Base-by-base conservation (phyloP, 2,329 filamentous ascomycete genomes). In the Metarhizium robertsii region DNA sequence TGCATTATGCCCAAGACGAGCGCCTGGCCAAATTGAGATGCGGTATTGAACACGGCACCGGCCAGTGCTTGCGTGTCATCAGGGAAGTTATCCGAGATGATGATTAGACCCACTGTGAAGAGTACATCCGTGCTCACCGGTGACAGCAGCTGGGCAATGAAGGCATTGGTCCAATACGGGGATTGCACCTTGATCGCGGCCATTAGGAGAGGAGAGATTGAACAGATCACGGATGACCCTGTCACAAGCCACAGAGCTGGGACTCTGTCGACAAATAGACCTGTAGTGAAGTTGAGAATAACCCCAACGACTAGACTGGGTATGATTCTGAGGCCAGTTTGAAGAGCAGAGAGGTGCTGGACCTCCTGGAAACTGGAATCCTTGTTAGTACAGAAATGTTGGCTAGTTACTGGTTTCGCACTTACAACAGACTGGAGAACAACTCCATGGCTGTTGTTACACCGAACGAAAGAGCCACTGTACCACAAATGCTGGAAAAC, bases 21-120 rank as follows among this genome's bases (percentile, higher is more conserved):
- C 0, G 74, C 72, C n/a, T 67, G 75, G 0, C 81, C 81, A 54
- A 85, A 77, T 58, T 85, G 80, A 0, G 74, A 68, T 0, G 78
- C 70, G 0, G 80, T 83, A 58, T 82, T 84, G 65, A 85, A 85
- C 0, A 86, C 81, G 0, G 79, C 81, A 0, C 82, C 83, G 0
- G 80, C 81, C 0, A 86, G 68, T 0, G 78, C 79, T 56, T 85
- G 81, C 1, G 74, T 82, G 8, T 79, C 67, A n/a, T 75, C 70
- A 0, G 79, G 77, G 58, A 84, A 85, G 2, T 72, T 74, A 14
- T 79, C 75, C 0, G 75, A 74, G 7, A 84, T 75, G 3, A 84
- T 67, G 20, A 85, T 72, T 25, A 79, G 69, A 0, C 75, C 78
- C 2, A 85, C 74, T 0, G 79, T 84, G 62, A 82, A 84, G 6